Evolutionary conservation across 495 filamentous ascomycete species (phyloP), one percentile per base, ranked within the genome.

Genomic region (Penicillium nucicola): DNA sequence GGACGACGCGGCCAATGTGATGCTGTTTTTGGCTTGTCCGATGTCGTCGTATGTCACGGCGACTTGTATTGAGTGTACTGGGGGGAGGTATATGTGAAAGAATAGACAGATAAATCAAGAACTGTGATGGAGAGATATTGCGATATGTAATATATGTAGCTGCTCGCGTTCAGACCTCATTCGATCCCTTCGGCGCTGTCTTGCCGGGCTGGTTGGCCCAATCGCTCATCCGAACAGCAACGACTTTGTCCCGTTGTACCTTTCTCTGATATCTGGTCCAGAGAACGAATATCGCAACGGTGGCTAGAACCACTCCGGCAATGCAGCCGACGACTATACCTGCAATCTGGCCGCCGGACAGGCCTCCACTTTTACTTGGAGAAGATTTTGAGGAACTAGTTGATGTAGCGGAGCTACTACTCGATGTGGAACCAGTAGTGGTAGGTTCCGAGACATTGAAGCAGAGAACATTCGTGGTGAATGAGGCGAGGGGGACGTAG

Each of bases 21-120:
- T 90, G 45, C 55, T 90, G 52, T 84, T 83, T n/a, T 75, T 89
- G 20, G 82, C 81, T 2, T 86, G 82, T 48, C 85, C 86, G 42
- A 55, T 88, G 47, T 83, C 85, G 41, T 78, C 77, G 25, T 89
- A 89, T 67, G 82, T 57, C 11, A 57, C 55, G 23, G 55, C 50
- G 10, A 56, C 54, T 32, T 56, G 54, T 38, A 52, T 57, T 34
- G 54, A 57, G 17, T 57, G 54, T 30, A 57, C 54, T 19, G 52
- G 52, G 13, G 52, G 52, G 2, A 17, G 52, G 14, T 55, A 50
- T 38, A 55, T 55, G 46, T 55, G 22, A 8, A 2, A 22, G 5
- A 22, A 22, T 22, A n/a, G n/a, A n/a, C n/a, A n/a, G n/a, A n/a
- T n/a, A n/a, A n/a, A n/a, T n/a, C n/a, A n/a, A n/a, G n/a, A n/a